Evolutionary conservation across 2,329 filamentous ascomycete genomes (phyloP).

Genomic region (Curvularia sp.): DNA sequence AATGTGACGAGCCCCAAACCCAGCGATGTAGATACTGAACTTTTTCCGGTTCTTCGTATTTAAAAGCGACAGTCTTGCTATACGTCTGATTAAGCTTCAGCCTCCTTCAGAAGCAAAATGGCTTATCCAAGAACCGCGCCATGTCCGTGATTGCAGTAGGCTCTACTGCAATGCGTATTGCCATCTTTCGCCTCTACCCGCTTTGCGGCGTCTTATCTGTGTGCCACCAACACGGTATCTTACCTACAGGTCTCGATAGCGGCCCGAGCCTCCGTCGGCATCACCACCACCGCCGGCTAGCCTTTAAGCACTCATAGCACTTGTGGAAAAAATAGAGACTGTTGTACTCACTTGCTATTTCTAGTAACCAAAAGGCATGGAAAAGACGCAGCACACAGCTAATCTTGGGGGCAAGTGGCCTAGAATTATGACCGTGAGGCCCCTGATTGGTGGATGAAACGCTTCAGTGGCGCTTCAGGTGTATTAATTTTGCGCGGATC

Average conservation of each 20-base stretch:
- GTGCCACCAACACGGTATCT: constrained; percentile 8
- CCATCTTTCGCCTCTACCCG: constrained; percentile 15
- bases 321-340: constrained; percentile 6
- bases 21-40: neutral
- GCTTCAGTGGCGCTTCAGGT: constrained; percentile 1
- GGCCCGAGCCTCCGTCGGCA: constrained; percentile 9
- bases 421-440: neutral
- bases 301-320: neutral
- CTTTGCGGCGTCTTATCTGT: neutral
- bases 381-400: neutral
- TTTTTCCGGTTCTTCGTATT: neutral
- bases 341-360: constrained; percentile 7
- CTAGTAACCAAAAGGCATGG: neutral
- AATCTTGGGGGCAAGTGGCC: constrained; percentile 2
- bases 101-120: neutral
- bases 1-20: neutral
- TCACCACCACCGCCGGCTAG: neutral
- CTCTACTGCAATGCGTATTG: constrained; percentile 11
- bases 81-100: constrained; percentile 13
- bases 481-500: neutral
- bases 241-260: constrained; percentile 1
- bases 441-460: constrained; percentile 19
- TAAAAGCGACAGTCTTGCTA: neutral
- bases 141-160: constrained; percentile 14
- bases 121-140: constrained; percentile 11